Percentiles rank a stretch among this genome's conserved stretches.
These are phyloP conservation scores for Phytophthora rubi DNA, from an alignment of 352 stramenopile species.

Conservation along the genomic window DNA sequence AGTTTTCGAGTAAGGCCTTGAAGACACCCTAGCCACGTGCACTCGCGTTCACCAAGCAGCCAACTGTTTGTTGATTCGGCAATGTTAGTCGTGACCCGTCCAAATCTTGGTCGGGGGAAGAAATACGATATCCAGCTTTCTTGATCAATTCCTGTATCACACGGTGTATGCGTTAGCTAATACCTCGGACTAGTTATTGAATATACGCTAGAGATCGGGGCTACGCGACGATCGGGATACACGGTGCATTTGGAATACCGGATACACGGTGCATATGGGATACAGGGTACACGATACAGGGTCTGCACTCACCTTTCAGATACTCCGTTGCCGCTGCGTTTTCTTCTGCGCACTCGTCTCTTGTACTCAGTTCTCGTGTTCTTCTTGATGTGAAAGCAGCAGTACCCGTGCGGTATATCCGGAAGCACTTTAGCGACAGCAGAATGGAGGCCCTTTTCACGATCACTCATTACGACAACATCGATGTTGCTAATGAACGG, in stretches of 20 bases:
- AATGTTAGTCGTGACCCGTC: neutral
- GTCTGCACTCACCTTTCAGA: neutral
- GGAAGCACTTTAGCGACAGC: neutral
- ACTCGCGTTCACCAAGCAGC: neutral
- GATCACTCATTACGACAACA: neutral
- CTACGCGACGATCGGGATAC: neutral
- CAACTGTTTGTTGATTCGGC: neutral
- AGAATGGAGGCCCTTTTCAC: neutral
- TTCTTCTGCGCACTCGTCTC: neutral
- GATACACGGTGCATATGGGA: no score
- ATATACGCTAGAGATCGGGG: neutral
- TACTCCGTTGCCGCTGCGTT: neutral
- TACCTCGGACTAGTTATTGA: neutral
- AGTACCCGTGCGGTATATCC: neutral
- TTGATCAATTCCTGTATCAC: neutral
- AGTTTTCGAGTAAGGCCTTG: neutral
- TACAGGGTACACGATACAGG: neutral
- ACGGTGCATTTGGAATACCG: neutral
- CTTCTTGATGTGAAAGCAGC: neutral
- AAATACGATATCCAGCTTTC: neutral
- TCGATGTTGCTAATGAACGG: neutral
- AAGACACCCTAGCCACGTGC: neutral
- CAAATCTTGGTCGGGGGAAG: neutral
- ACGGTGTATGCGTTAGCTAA: neutral
- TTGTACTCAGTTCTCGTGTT: neutral